Base-by-base conservation (phyloP, 352 stramenopile species). In the Discostella stelligera region DNA sequence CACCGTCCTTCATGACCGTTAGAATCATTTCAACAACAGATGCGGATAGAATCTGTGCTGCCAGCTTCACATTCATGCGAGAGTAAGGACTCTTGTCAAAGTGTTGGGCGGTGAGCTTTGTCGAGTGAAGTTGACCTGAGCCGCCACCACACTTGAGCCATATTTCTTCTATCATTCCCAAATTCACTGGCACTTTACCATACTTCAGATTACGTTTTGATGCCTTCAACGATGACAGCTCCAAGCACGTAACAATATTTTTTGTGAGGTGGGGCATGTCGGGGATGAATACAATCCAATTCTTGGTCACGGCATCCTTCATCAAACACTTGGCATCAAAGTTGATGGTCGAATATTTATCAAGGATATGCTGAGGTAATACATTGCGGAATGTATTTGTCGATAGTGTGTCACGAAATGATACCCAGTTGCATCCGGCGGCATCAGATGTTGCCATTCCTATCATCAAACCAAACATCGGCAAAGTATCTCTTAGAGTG, bases 341-440 rank as follows among this genome's bases (percentile, higher is more conserved):
- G 50, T 58, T 6, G n/a, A 58, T 18, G 6, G 30, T 58, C 3
- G 50, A 18, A 58, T 58, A 58, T 10, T 58, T 58, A 8, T 58
- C n/a, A 25, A 58, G 50, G n/a, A 58, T 0, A 13, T 37, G 16
- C n/a, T 10, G 5, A 37, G 50, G 50, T 25, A 58, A 27, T 16
- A 18, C 50, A 58, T 58, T 18, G 25, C 50, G 2, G 30, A 58
- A 58, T 58, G 50, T 58, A 27, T 58, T 14, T 3, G 50, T 37
- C 11, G 50, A 58, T 23, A 58, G 50, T 27, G 23, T 58, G 21
- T 56, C 61, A 18, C 41, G 14, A 48, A 46, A 58, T 32, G 59
- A 49, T 10, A 67, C 41, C 21, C 32, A 67, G 23, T 68, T 68
- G 46, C 50, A 56, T n/a, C 61, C 61, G 7, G 61, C 61, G 21